Conservation (phyloP, 2,329 filamentous ascomycete species). For the Helotiales sp. region DNA sequence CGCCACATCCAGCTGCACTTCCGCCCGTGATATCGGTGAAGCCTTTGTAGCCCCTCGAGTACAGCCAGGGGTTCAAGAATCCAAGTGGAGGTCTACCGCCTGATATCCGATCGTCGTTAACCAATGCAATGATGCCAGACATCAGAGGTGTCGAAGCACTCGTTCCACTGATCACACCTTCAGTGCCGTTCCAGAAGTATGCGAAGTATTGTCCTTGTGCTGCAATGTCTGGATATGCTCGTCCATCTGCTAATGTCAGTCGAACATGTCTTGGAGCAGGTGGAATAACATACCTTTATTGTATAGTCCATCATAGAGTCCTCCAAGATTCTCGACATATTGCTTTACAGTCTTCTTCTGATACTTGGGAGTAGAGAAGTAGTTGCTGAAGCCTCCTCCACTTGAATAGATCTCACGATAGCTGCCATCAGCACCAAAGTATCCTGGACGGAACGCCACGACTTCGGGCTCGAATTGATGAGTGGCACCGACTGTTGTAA, state of each 20-base stretch:
- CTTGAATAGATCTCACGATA: slow-evolving; percentile 39
- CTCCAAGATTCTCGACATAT: slow-evolving; percentile 45
- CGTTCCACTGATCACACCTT: slow-evolving; percentile 47
- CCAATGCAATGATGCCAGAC: slow-evolving; percentile 55
- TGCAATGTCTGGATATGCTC: slow-evolving; percentile 52
- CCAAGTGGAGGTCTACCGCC: slow-evolving; percentile 45
- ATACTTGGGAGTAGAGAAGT: slow-evolving; percentile 47
- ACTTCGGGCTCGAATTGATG: slow-evolving; percentile 25
- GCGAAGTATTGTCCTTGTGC: slow-evolving; percentile 59
- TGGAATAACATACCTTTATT: slow-evolving; percentile 28
- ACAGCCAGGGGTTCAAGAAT: slow-evolving; percentile 46
- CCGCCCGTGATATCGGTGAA: slow-evolving; percentile 26
- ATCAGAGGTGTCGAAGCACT: slow-evolving; percentile 56
- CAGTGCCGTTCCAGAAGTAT: slow-evolving; percentile 37
- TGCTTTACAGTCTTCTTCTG: slow-evolving; percentile 42
- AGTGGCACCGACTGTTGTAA: slow-evolving; percentile 25
- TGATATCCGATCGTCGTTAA: slow-evolving; percentile 61
- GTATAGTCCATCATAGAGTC: slow-evolving; percentile 46
- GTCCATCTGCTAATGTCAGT: slow-evolving; percentile 33
- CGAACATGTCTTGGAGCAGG: not conserved
- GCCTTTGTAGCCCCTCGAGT: slow-evolving; percentile 36
- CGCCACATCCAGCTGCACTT: slow-evolving; percentile 38
- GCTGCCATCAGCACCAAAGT: slow-evolving; percentile 37
- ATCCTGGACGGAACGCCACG: slow-evolving; percentile 33
- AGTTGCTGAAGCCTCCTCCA: slow-evolving; percentile 52